Base-by-base conservation (phyloP, 805 yeast genomes). In the Phaffomyces opuntiae region DNA sequence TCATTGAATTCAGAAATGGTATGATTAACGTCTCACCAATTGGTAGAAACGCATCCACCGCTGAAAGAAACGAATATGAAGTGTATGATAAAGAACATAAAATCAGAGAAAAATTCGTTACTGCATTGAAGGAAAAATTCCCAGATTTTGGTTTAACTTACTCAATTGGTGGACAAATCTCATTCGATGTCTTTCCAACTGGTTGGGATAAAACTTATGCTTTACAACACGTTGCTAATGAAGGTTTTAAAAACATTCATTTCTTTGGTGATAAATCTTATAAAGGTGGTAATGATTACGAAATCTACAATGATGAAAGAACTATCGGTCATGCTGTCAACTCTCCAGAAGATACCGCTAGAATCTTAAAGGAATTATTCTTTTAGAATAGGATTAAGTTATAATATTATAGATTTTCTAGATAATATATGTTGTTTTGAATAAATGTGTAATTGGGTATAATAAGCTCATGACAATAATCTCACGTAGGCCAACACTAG, bases 141-240 rank as follows among this genome's bases (percentile, higher is more conserved):
- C 68, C 91, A 47, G 91, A 90, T 68, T 74, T 74, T 61, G 85
- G 83, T 46, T 78, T 93, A 64, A 91, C 98, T 56, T 93, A 85
- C 78, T 93, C 99, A 49, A 93, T 93, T 55, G 99, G 99, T 69
- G 99, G 99, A 59, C 98, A 93, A 78, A 93, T 93, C 67, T 91
- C 98, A 33, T 93, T 93, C 62, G 99, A 93, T 63, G 98, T 93
- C 53, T 93, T 93, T 91, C 99, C 99, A 74, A 87, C 96, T 53
- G 99, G 99, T 64, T 93, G 99, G 99, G 99, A 93, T 72, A 93
- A 93, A 80, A 93, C 99, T 51, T 93, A 91, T 75, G 87, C 96
- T 70, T 79, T 93, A 65, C 89, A 84, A 70, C 99, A 91, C 70
- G 90, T 93, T 59, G 87, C 72, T 61, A 68, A 74, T 49, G 96